phyloP scores from a whole-genome alignment of 345 rosid species.

The Pistacia vera region DNA sequence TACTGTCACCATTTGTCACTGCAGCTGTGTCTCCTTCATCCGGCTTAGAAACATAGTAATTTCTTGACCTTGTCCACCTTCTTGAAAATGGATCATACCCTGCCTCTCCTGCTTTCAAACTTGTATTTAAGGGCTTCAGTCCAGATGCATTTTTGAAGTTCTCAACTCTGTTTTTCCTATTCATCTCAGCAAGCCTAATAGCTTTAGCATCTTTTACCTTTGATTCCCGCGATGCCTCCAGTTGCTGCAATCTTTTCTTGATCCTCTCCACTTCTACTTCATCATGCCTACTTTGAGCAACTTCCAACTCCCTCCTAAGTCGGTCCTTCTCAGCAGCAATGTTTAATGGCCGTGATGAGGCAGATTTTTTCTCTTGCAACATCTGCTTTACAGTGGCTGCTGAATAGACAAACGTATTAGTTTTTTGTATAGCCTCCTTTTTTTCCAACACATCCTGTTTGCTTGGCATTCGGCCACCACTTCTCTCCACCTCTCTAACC shows the following conservation, averaged over 20 bases:
- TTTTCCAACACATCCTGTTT: constrained; percentile 85
- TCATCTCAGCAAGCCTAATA: constrained; percentile 90
- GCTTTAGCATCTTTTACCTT: constrained; percentile 79
- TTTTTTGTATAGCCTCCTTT: constrained; percentile 73
- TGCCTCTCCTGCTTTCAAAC: constrained; percentile 93
- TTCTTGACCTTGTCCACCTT: constrained; percentile 96
- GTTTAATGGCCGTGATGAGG: constrained; percentile 82
- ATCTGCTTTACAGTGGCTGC: constrained; percentile 95
- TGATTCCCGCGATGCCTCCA: constrained; percentile 74
- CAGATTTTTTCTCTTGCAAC: constrained; percentile 96
- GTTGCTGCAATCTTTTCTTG: constrained; percentile 65
- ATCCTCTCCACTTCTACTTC: constrained; percentile 81
- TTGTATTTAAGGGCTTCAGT: constrained; percentile 51
- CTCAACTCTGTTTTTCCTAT: constrained; percentile 89
- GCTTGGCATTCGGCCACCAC: constrained; percentile 79
- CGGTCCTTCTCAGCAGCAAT: constrained; percentile 98
- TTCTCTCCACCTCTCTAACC: constrained; percentile 87
- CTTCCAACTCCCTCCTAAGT: constrained; percentile 81
- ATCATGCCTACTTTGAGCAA: constrained; percentile 71
- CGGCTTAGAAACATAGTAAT: constrained; percentile 70
- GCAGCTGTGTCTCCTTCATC: constrained; percentile 37
- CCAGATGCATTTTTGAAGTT: constrained; percentile 94
- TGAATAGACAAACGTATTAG: constrained; percentile 81
- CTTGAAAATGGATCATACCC: constrained; percentile 99
- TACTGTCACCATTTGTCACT: constrained; percentile 33